A percentile compares a stretch with the other conserved stretches of the same genome.
Conservation (phyloP, 345 rosid genomes). For the Corymbia maculata region DNA sequence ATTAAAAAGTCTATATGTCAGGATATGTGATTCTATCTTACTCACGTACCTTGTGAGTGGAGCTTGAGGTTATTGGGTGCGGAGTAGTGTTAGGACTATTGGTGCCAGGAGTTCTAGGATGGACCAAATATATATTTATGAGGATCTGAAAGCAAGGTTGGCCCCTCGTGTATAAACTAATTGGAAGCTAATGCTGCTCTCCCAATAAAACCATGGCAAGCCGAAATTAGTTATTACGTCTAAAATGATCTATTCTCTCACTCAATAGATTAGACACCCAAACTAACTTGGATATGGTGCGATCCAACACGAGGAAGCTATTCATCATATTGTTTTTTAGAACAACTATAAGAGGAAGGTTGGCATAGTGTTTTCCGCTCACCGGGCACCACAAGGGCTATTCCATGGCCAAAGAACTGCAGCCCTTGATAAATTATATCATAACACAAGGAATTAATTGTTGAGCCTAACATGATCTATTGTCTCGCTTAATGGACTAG, state of each 20-base stretch:
- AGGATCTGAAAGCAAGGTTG: too few relatives aligned
- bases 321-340: background rate
- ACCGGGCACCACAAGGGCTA: accelerated
- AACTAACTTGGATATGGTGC: accelerated
- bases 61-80: too few relatives aligned
- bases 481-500: too few relatives aligned
- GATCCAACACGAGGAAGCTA: too few relatives aligned
- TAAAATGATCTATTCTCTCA: too few relatives aligned
- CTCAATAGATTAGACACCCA: accelerated
- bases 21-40: background rate
- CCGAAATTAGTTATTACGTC: background rate
- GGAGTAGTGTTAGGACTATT: too few relatives aligned
- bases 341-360: background rate
- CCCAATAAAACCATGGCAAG: background rate
- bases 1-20: background rate
- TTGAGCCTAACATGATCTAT: too few relatives aligned
- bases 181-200: accelerated
- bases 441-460: too few relatives aligned
- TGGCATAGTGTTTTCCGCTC: accelerated
- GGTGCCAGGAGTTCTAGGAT: background rate
- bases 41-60: background rate
- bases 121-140: too few relatives aligned
- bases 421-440: background rate
- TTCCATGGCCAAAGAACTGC: background rate
- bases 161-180: background rate